Conservation (phyloP, 208 protist species). For the Acanthamoeba triangularis region DNA sequence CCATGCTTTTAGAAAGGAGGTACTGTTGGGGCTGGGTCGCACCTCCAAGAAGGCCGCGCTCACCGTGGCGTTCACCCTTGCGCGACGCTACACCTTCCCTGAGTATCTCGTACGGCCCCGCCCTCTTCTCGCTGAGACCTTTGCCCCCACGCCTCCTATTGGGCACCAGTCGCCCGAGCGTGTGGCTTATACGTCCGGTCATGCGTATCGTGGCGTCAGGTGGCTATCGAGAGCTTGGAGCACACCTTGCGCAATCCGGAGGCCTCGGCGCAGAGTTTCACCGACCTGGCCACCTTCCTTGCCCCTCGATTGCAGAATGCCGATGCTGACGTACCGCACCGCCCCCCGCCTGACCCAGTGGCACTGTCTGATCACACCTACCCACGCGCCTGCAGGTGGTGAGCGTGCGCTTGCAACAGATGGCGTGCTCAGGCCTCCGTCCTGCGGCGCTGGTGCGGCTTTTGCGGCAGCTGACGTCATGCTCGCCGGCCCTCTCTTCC, state of each 20-base stretch:
- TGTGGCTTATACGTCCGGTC: background rate
- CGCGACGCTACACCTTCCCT: conserved; percentile 14
- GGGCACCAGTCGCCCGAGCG: too few species aligned
- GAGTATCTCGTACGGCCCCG: background rate
- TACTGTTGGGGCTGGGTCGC: background rate
- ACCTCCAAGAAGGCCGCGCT: conserved; percentile 18
- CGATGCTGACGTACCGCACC: background rate
- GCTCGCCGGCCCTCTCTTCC: background rate
- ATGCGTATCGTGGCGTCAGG: background rate
- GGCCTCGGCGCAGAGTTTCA: background rate
- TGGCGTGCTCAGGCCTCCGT: background rate
- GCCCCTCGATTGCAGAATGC: background rate
- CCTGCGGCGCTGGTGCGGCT: background rate
- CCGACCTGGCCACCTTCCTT: conserved; percentile 58
- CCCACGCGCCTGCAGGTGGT: background rate
- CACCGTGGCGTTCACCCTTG: conserved; percentile 23
- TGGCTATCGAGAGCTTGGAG: background rate
- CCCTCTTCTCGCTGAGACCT: background rate
- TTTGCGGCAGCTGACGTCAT: background rate
- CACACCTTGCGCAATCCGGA: background rate
- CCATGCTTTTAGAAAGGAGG: background rate
- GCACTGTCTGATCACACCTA: background rate
- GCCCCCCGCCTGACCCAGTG: background rate
- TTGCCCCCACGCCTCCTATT: background rate
- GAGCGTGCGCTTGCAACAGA: background rate